phyloP scores from a whole-genome alignment of 768 basidiomycete species.

The Termitomyces sp. region DNA sequence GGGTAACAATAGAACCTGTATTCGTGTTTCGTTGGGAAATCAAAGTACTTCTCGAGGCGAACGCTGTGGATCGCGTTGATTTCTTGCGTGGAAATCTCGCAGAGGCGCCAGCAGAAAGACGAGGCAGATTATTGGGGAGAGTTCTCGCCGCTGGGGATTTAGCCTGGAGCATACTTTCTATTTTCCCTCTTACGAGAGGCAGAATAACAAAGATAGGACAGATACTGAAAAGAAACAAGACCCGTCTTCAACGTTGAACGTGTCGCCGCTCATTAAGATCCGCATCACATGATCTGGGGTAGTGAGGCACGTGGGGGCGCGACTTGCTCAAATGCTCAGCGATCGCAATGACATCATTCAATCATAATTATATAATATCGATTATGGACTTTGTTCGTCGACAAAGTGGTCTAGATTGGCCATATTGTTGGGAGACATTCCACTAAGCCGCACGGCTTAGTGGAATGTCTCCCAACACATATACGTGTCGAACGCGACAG shows the following conservation, averaged over 20 bases:
- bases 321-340: not conserved
- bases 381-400: too few species aligned
- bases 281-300: constrained; percentile 7
- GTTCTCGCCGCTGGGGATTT: not conserved
- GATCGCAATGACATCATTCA: not conserved
- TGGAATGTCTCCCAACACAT: too few species aligned
- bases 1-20: not conserved
- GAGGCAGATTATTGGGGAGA: constrained; percentile 2
- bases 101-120: not conserved
- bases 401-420: too few species aligned
- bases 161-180: not conserved
- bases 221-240: not conserved
- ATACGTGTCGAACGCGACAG: too few species aligned
- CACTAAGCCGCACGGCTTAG: too few species aligned
- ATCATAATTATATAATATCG: not conserved
- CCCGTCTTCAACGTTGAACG: not conserved
- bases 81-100: not conserved
- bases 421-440: too few species aligned
- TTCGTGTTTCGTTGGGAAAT: not conserved
- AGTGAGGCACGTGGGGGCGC: not conserved
- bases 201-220: not conserved
- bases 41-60: not conserved
- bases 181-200: not conserved
- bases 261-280: not conserved
- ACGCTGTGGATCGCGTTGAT: not conserved